These are phyloP conservation scores for Rhododendron molle DNA, from an alignment of 148 eudicot species.

Conservation along the genomic window DNA sequence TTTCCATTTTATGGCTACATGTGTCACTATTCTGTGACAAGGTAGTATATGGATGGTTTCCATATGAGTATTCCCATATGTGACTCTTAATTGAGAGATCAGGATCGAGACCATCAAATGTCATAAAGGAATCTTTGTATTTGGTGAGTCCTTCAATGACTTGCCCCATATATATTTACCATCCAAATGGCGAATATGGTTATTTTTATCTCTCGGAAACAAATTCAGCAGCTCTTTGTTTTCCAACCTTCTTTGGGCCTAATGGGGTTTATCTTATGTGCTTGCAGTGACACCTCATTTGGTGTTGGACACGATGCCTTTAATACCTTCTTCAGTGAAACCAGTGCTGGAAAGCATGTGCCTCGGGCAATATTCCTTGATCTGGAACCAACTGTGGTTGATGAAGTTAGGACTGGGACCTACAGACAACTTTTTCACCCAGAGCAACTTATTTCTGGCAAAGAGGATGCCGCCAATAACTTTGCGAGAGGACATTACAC, in stretches of 20 bases:
- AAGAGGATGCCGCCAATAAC: constrained; percentile 38
- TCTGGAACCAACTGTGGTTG: constrained; percentile 37
- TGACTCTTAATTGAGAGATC: neutral
- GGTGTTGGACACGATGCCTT: constrained; percentile 28
- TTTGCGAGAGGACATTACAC: constrained; percentile 40
- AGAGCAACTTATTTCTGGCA: constrained; percentile 36
- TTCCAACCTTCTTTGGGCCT: neutral
- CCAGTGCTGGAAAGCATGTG: constrained; percentile 32
- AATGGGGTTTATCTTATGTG: neutral
- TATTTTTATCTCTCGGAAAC: neutral
- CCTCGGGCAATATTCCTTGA: constrained; percentile 34
- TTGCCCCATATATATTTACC: neutral
- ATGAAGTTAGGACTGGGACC: constrained; percentile 33
- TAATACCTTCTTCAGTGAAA: constrained; percentile 36
- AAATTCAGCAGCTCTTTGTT: neutral
- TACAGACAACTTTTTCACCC: constrained; percentile 40
- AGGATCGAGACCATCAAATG: neutral
- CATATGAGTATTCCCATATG: neutral
- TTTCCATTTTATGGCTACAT: neutral
- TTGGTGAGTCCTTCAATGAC: neutral
- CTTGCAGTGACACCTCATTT: constrained; percentile 25
- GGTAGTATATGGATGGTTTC: neutral
- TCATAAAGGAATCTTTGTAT: neutral
- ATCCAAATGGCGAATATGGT: neutral
- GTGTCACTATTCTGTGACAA: neutral